These are phyloP conservation scores for Parasarocladium wereldwijsianum DNA, from an alignment of 2,329 filamentous ascomycete species.

Conservation along the genomic window DNA sequence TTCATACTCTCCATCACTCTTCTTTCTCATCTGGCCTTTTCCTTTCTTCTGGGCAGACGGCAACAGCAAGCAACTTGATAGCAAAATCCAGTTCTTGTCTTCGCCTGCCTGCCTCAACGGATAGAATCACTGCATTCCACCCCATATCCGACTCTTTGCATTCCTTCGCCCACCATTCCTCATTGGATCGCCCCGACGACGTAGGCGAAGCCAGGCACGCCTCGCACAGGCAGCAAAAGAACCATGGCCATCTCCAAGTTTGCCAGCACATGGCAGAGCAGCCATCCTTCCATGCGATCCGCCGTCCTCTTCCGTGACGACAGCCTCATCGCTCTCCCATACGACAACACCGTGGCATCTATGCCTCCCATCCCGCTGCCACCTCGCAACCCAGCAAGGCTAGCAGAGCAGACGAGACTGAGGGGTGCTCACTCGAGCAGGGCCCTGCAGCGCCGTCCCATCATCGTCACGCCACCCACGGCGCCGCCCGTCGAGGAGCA, in stretches of 20 bases:
- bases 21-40: too few species aligned
- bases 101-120: too few species aligned
- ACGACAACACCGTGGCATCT: slow-evolving; percentile 44
- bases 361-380: slow-evolving; percentile 17
- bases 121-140: too few species aligned
- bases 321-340: slow-evolving; percentile 38
- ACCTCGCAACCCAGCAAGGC: slow-evolving; percentile 1
- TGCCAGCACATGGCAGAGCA: slow-evolving; percentile 27
- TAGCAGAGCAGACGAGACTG: too few species aligned
- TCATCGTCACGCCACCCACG: slow-evolving; percentile 18
- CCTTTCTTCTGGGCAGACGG: too few species aligned
- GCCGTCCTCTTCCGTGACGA: slow-evolving; percentile 31
- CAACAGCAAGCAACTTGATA: too few species aligned
- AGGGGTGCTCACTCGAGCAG: not conserved
- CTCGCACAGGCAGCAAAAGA: not conserved
- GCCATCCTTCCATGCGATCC: slow-evolving; percentile 18
- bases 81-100: too few species aligned
- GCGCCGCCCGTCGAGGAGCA: slow-evolving; percentile 36
- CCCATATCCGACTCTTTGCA: too few species aligned
- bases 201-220: not conserved
- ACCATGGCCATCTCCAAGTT: slow-evolving; percentile 10
- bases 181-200: too few species aligned
- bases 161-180: too few species aligned
- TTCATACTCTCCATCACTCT: too few species aligned
- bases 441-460: slow-evolving; percentile 8